Base-by-base conservation (phyloP, 805 yeast genomes). In the Zygotorulaspora sp. region DNA sequence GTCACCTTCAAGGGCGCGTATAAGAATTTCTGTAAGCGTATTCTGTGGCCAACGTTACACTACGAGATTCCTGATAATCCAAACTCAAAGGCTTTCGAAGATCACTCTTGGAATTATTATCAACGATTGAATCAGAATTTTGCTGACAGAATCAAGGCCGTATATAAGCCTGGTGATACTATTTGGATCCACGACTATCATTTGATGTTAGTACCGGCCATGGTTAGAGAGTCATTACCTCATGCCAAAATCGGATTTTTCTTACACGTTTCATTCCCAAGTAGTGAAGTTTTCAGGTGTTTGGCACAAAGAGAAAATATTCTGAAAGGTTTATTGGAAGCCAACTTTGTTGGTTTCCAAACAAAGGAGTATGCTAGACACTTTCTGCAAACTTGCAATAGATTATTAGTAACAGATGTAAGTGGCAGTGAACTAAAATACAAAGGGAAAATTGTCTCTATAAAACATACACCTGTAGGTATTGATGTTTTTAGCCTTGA, bases 171-270 rank as follows among this genome's bases (percentile, higher is more conserved):
- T 1, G 87, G 83, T 28, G 96, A 90, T 57, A 68, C 77, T 27
- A 72, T 90, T 43, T 92, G 97, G 97, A 71, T 90, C 36, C 95
- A 90, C 59, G 98, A 90, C 62, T 90, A 90, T 58, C 97, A 92
- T 63, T 68, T 90, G 44, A 70, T 92, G 65, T 66, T 90, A 29
- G 86, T 89, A 2, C 97, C 97, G 0, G 72, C 71, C 38, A 80
- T 90, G 90, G 73, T 90, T 3, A 73, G 96, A 43, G 70, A 77
- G 41, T 64, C 71, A 46, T 58, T 88, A 15, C 96, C 97, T 4
- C 60, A 77, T 40, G 97, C 95, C 2, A 78, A 82, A 45, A 88
- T 92, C 49, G 97, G 96, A 0, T 83, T 89, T 50, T 92, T 88
- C 62, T 67, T 92, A 40, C 98, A 92, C 55, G 85, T 90, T 10